Evolutionary conservation across 768 basidiomycete genomes (phyloP).

Genomic region (Sarcodon aspratus): DNA sequence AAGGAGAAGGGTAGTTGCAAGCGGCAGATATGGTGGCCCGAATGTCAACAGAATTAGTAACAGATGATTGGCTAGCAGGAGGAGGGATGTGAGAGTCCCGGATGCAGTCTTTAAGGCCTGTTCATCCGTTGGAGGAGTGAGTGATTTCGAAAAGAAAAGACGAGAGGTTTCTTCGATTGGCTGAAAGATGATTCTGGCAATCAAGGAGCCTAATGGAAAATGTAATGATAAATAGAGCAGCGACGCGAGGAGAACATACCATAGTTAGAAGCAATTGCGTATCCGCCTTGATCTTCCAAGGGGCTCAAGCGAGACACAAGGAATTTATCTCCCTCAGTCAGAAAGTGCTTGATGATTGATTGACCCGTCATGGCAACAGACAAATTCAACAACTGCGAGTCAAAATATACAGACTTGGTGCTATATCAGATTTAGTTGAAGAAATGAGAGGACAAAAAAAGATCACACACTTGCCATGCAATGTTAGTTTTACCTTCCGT

Average conservation of each 20-base stretch:
- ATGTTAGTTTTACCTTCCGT: conserved; percentile 8
- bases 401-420: conserved; percentile 25
- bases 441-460: neutral
- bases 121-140: conserved; percentile 4
- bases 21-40: conserved; percentile 61
- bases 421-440: conserved; percentile 5
- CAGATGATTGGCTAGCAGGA: conserved; percentile 60
- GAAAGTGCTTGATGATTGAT: conserved; percentile 84
- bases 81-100: conserved; percentile 29
- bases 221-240: neutral
- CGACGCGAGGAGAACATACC: conserved; percentile 34
- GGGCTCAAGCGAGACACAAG: conserved; percentile 78
- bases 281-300: conserved; percentile 84
- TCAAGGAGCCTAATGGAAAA: conserved; percentile 58
- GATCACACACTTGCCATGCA: conserved; percentile 19
- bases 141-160: conserved; percentile 73
- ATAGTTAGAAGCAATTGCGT: conserved; percentile 93
- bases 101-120: conserved; percentile 25
- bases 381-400: conserved; percentile 39
- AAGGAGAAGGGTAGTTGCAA: conserved; percentile 58
- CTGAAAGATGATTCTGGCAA: conserved; percentile 89
- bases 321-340: conserved; percentile 93
- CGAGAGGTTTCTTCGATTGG: conserved; percentile 91
- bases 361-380: conserved; percentile 82
- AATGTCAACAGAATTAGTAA: conserved; percentile 66